A percentile compares a stretch with the other conserved stretches of the same genome.
These are phyloP conservation scores for Veloporphyrellus conicus DNA, from an alignment of 1,284 basidiomycete genomes.

Conservation along the genomic window DNA sequence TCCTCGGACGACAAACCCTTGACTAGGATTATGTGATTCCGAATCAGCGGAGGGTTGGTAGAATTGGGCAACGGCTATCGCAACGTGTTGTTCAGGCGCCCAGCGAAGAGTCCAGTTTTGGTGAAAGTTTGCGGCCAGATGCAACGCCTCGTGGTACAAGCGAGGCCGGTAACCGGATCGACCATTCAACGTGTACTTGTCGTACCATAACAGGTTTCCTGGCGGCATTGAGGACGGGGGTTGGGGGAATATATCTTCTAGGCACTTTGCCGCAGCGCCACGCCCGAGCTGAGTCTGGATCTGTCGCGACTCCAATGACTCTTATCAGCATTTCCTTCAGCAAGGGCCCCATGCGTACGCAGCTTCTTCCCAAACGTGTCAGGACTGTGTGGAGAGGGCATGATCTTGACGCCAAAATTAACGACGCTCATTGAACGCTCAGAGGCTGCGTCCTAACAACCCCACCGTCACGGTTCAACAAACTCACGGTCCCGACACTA, in stretches of 20 bases:
- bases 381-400: neutral
- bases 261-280: too few relatives aligned
- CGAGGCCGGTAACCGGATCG: constrained; percentile 11
- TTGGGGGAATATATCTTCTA: too few relatives aligned
- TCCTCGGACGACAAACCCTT: constrained; percentile 9
- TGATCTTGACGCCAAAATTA: constrained; percentile 1
- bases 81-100: constrained; percentile 19
- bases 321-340: constrained; percentile 1
- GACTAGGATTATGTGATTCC: neutral
- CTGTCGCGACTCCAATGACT: too few relatives aligned
- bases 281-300: too few relatives aligned
- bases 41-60: constrained; percentile 1
- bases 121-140: neutral
- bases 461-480: neutral
- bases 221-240: too few relatives aligned
- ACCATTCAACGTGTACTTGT: neutral
- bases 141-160: constrained; percentile 6
- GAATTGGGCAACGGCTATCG: constrained; percentile 10
- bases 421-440: neutral
- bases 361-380: constrained; percentile 16
- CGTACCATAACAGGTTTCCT: too few relatives aligned
- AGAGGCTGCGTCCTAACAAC: neutral
- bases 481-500: neutral
- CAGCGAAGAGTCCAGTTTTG: constrained; percentile 1
- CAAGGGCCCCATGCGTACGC: constrained; percentile 5